phyloP scores from a whole-genome alignment of 139 green algal genomes.

The Eudorina sp. region DNA sequence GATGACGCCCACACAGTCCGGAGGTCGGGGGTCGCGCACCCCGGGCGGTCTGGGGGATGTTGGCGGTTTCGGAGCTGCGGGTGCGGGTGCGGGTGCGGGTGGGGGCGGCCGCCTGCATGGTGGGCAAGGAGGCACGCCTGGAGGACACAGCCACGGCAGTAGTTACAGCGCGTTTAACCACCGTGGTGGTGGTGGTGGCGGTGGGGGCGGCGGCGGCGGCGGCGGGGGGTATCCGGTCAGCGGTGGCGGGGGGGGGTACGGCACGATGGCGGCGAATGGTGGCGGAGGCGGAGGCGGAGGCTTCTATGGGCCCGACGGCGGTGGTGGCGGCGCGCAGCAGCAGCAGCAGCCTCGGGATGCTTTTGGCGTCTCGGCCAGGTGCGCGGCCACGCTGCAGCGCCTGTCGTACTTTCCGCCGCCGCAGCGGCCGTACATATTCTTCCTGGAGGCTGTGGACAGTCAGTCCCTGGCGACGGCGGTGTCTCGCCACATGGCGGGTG shows the following conservation, averaged over 20 bases:
- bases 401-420: conserved; percentile 65
- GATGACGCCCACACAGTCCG: background rate
- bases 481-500: conserved; percentile 61
- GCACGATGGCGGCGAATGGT: background rate
- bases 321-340: too few species aligned
- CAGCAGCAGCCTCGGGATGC: background rate
- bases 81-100: background rate
- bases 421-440: conserved; percentile 71
- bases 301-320: background rate
- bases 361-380: background rate
- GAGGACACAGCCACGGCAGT: background rate
- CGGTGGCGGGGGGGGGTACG: background rate
- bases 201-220: background rate
- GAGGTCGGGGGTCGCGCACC: background rate
- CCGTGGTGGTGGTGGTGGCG: background rate
- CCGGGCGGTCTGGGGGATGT: background rate
- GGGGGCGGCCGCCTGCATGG: background rate
- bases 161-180: background rate
- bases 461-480: conserved; percentile 61
- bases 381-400: background rate
- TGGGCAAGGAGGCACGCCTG: background rate
- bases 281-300: background rate
- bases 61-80: background rate
- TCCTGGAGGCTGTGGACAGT: conserved; percentile 76
- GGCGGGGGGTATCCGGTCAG: background rate